A percentile compares a stretch with the other conserved stretches of the same genome.
These are phyloP conservation scores for Scheffersomyces stambukii DNA, from an alignment of 1,139 yeast species.

Conservation along the genomic window DNA sequence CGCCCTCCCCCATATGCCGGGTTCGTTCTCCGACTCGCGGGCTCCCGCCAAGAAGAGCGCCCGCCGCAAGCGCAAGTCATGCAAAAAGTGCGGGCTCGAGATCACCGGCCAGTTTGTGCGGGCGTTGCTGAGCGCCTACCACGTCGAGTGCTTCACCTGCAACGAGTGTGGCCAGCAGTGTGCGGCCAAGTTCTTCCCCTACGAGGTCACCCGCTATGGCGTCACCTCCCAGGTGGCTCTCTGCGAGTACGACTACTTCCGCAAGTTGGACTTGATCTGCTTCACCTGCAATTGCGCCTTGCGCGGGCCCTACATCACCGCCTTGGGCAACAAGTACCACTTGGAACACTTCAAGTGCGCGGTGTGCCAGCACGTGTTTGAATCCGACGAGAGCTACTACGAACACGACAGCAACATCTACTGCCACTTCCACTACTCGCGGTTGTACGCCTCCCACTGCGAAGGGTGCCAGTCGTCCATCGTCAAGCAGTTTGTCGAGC, in stretches of 20 bases:
- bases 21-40: conserved; percentile 2
- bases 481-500: conserved; percentile 89
- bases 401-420: conserved; percentile 81
- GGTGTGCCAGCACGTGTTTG: conserved; percentile 82
- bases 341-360: conserved; percentile 94
- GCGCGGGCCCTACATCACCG: conserved; percentile 91
- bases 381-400: conserved; percentile 87
- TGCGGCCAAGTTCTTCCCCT: conserved; percentile 68
- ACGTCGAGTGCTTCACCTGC: conserved; percentile 84
- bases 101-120: conserved; percentile 82
- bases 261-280: conserved; percentile 77
- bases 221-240: conserved; percentile 56
- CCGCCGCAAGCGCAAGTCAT: conserved; percentile 33
- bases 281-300: conserved; percentile 79
- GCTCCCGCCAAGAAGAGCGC: background rate
- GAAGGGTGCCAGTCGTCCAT: conserved; percentile 93
- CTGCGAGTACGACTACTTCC: conserved; percentile 92
- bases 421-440: conserved; percentile 90
- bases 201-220: conserved; percentile 35
- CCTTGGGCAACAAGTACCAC: conserved; percentile 88
- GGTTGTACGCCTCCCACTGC: conserved; percentile 80
- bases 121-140: conserved; percentile 76
- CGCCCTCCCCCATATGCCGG: background rate
- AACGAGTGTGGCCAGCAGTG: conserved; percentile 76
- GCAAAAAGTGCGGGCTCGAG: conserved; percentile 61